Evolutionary conservation across 2,329 filamentous ascomycete genomes (phyloP), one percentile per base, ranked within the genome.

Genomic region (Hypoxylon sp.): DNA sequence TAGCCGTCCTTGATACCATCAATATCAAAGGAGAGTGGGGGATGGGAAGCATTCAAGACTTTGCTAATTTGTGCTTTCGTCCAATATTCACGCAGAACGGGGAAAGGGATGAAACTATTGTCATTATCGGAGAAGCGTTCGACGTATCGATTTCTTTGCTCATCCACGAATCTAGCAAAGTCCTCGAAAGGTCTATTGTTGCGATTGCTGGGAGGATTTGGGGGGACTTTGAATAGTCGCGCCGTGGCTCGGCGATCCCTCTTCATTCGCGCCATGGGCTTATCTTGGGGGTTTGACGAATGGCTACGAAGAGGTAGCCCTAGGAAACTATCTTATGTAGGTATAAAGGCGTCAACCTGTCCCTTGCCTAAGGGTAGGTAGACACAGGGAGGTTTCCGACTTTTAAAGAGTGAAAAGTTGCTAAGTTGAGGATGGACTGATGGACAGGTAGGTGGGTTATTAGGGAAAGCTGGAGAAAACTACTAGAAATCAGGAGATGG

Each of bases 81-180:
- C 70, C 70, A 70, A 31, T 72, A 70, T 10, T 50, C 24, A 6
- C 35, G 11, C 10, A 65, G 19, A 17, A 42, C 47, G 5, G 35
- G 19, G 15, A 55, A 27, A 2, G 65, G 65, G 17, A 70, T 55
- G n/a, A 60, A 67, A 6, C n/a, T 48, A 8, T 31, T 37, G 10
- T 50, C 47, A 24, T 65, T 60, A 8, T 63, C 59, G 10, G 46
- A 54, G 37, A 61, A n/a, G 15, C 59, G 35, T 54, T 53, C 68
- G 19, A 37, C 17, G 29, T 58, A 62, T 8, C 29, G 24, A 10
- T 52, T 42, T 17, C 32, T 37, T 32, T 58, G 35, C 11, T 46
- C 47, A 19, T 35, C 35, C 15, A 65, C 65, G 17, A 54, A 65
- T 39, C 37, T 39, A 37, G 29, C 27, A 19, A 65, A 62, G 8